Evolutionary conservation across 495 filamentous ascomycete species (phyloP), one percentile per base, ranked within the genome.

Genomic region (Penicillium daleae): DNA sequence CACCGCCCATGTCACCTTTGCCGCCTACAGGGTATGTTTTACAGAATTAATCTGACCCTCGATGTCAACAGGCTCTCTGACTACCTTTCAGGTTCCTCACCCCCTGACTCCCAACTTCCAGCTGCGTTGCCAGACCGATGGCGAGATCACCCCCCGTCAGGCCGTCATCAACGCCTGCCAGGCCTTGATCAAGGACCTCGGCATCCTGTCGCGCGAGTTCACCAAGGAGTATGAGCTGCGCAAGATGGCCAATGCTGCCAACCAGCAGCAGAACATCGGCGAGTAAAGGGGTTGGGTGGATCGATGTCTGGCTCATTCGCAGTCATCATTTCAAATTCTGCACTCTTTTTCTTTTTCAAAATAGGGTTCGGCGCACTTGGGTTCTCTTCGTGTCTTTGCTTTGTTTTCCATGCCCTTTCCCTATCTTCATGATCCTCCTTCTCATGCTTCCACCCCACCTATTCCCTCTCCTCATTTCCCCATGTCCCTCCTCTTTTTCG

Each of bases 161-260:
- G 93, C 93, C 0, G 80, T 99, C n/a, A 73, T 95, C 62, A 79
- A 85, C 37, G 85, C 87, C 46, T 96, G 89, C 78, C 84, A 90
- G 72, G 87, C 90, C 57, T 78, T 97, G 24, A 90, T 99, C 56
- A 80, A 85, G 56, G 87, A 92, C 58, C 82, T 96, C 60, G 89
- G 85, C 26, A 86, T 86, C 54, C 74, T 98, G 24, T 89, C 87
- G 37, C 87, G 91, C 55, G 90, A 96, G 69, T 97, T 99, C 75
- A 96, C 92, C 51, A 96, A 96, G 73, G 96, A 99, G 77, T 96
- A 87, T 71, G 93, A 97, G 66, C 82, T 97, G 59, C 89, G 93
- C 66, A 96, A 94, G 81, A 96, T 94, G 82, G 90, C 90, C 26
- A 86, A 87, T 17, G 88, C 85, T 40, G 74, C 75, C 51, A 68